These are phyloP conservation scores for Ceratobasidium papillatum DNA, from an alignment of 1,284 basidiomycete species.

Conservation along the genomic window DNA sequence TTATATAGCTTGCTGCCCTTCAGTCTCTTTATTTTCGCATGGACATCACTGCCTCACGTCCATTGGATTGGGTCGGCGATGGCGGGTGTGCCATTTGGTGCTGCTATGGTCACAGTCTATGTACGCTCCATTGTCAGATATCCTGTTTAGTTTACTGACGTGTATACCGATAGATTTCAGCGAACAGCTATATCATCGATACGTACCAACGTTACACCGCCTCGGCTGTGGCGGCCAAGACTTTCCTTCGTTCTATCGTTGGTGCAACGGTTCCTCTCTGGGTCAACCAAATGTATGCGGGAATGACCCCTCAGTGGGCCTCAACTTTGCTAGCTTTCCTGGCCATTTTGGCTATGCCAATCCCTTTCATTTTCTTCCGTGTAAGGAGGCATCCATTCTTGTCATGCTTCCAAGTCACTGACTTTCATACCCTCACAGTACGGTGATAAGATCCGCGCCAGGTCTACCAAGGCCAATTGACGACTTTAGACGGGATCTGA, in stretches of 20 bases:
- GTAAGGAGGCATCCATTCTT: background rate
- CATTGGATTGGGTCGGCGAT: constrained; percentile 37
- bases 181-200: constrained; percentile 47
- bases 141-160: constrained; percentile 4
- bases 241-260: constrained; percentile 55
- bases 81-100: constrained; percentile 31
- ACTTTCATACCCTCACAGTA: background rate
- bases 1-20: constrained; percentile 46
- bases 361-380: constrained; percentile 33
- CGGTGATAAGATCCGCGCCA: constrained; percentile 28
- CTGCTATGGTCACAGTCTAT: constrained; percentile 40
- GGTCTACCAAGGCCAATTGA: constrained; percentile 34
- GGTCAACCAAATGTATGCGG: constrained; percentile 43
- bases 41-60: constrained; percentile 41
- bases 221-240: constrained; percentile 59
- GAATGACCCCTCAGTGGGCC: constrained; percentile 43
- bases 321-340: constrained; percentile 42
- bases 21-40: constrained; percentile 48
- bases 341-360: constrained; percentile 29
- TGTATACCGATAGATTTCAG: constrained; percentile 32
- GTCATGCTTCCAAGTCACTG: background rate
- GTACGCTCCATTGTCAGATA: constrained; percentile 6
- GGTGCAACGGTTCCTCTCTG: constrained; percentile 54
- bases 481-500: background rate
- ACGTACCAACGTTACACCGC: constrained; percentile 49